Evolutionary conservation across 768 basidiomycete species (phyloP), one percentile per base, ranked within the genome.

Genomic region (Suillus spraguei): DNA sequence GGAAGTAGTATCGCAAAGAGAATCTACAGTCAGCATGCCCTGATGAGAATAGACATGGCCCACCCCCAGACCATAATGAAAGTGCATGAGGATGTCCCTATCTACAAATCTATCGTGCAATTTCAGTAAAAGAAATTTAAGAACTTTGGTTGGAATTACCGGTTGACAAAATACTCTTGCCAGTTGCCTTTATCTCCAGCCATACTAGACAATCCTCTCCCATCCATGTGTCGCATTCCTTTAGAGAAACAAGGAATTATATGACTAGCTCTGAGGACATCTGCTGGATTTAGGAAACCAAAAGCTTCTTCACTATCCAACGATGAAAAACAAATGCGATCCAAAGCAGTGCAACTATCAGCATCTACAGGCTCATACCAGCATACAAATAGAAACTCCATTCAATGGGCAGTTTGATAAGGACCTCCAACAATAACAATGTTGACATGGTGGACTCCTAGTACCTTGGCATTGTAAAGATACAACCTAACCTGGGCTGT

Each of bases 31-130:
- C 44, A 46, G 46, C 46, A 13, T 22, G 10, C n/a, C 46, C 22
- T 39, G 11, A 52, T 55, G 54, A 1, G 54, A 55, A 49, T 67
- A 67, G 14, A 54, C 42, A 22, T 66, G 65, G 8, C 65, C 65
- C 1, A 65, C 47, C 13, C 55, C 68, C 24, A 66, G 35, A 17
- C 68, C 66, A 66, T 64, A 70, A 58, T 71, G 68, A 55, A 64
- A 71, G 13, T 60, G 53, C 67, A 71, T 69, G 3, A 66, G 22
- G 60, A 69, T 64, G 52, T 71, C 68, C 17, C 68, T 38, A 46
- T 71, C 69, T 28, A 65, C 67, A 60, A 69, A 68, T 36, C 70
- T 71, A 42, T 44, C 24, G 44, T 17, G 16, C 17, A 44, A 60
- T n/a, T 44, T 32, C 13, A 32, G 35, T 36, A 16, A 60, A n/a